phyloP scores from a whole-genome alignment of 2,329 filamentous ascomycete genomes.

The Trichoderma pleuroti region DNA sequence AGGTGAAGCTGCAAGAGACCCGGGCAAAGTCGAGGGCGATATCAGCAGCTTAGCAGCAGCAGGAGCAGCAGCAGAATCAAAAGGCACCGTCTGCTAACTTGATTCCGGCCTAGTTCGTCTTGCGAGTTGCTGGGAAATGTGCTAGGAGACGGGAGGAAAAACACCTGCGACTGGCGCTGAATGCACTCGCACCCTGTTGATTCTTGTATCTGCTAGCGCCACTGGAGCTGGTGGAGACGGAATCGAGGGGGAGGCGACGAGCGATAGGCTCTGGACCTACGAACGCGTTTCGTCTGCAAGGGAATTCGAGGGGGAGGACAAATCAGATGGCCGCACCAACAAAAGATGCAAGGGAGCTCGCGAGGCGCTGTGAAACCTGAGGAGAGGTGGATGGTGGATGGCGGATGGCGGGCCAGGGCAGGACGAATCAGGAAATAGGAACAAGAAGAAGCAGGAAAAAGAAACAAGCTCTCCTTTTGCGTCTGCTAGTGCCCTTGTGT shows the following conservation, averaged over 20 bases:
- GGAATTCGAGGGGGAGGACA: slow-evolving; percentile 3
- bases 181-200: slow-evolving; percentile 10
- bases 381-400: background rate
- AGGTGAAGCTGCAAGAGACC: slow-evolving; percentile 26
- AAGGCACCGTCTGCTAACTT: slow-evolving; percentile 11
- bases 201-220: slow-evolving; percentile 15
- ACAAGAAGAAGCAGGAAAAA: background rate
- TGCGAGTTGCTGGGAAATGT: slow-evolving; percentile 1
- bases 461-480: background rate
- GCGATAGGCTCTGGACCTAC: slow-evolving; percentile 8
- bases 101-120: slow-evolving; percentile 1
- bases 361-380: slow-evolving; percentile 12
- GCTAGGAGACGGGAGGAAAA: background rate
- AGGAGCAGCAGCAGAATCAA: background rate
- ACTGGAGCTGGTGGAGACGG: slow-evolving; percentile 12
- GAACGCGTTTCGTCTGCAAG: slow-evolving; percentile 18
- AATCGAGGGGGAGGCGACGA: slow-evolving; percentile 4
- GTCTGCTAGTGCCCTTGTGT: background rate
- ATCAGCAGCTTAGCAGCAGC: slow-evolving; percentile 7
- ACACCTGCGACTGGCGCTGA: slow-evolving; percentile 1
- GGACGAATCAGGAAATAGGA: background rate
- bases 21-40: slow-evolving; percentile 13
- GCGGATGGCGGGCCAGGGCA: background rate
- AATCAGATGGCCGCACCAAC: slow-evolving; percentile 14
- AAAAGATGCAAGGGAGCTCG: slow-evolving; percentile 7